A percentile compares a stretch with the other conserved stretches of the same genome.
Conservation (phyloP, 2,329 filamentous ascomycete genomes). For the Trichoderma oligosporum region DNA sequence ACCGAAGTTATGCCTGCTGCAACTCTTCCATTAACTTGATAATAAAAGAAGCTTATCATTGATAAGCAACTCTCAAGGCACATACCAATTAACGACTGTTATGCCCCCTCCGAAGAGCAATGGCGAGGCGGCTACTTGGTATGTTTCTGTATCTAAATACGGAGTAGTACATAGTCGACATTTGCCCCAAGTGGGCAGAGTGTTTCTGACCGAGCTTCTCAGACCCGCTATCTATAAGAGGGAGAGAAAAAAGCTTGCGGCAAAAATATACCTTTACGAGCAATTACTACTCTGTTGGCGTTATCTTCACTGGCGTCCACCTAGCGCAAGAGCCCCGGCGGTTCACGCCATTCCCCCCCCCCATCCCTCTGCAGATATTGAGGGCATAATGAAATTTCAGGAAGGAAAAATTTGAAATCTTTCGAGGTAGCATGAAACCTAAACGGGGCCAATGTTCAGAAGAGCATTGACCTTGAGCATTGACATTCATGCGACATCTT, state of each 20-base stretch:
- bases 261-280: slow-evolving; percentile 12
- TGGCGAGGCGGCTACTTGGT: background rate
- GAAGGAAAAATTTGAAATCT: slow-evolving; percentile 9
- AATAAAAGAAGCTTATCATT: slow-evolving; percentile 13
- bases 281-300: slow-evolving; percentile 15
- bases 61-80: slow-evolving; percentile 11
- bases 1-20: background rate
- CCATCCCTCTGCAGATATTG: background rate
- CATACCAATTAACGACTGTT: too few species aligned
- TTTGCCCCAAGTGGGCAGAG: slow-evolving; percentile 13
- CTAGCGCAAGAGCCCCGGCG: slow-evolving; percentile 19
- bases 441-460: background rate
- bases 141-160: slow-evolving; percentile 7
- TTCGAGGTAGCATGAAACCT: slow-evolving; percentile 6
- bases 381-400: background rate
- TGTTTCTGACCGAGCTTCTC: slow-evolving; percentile 1
- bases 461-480: background rate
- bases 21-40: background rate
- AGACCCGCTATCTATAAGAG: slow-evolving; percentile 16
- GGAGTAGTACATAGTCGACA: too few species aligned
- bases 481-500: background rate
- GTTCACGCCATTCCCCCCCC: slow-evolving; percentile 15
- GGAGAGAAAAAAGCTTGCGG: slow-evolving; percentile 7
- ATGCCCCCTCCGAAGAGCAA: background rate
- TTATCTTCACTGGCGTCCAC: slow-evolving; percentile 17